A percentile compares a stretch with the other conserved stretches of the same genome.
Evolutionary conservation across 202 grass and related monocot genomes (phyloP).

Genomic region (Hordeum pubiflorum): DNA sequence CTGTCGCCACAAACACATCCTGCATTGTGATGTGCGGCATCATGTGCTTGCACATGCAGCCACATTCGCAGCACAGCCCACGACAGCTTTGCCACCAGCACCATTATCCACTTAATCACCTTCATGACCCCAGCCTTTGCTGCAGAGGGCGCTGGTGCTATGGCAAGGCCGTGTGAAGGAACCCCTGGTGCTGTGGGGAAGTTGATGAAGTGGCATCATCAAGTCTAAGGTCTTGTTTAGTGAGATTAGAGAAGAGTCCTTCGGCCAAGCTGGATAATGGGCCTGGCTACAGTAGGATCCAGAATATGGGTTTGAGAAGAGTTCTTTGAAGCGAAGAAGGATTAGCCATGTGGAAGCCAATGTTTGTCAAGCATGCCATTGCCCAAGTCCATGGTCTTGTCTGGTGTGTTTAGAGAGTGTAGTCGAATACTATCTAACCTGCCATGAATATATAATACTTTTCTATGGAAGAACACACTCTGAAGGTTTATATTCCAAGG

Average conservation of each 20-base stretch:
- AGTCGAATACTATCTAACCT: too few relatives aligned
- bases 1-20: not conserved
- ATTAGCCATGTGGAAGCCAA: too few relatives aligned
- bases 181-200: not conserved
- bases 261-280: too few relatives aligned
- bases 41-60: not conserved
- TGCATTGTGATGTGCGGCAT: not conserved
- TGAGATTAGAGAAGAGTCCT: not conserved
- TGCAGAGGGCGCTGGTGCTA: not conserved
- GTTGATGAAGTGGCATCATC: not conserved
- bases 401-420: too few relatives aligned
- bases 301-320: too few relatives aligned
- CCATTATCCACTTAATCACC: not conserved
- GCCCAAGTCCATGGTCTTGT: too few relatives aligned
- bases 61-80: not conserved
- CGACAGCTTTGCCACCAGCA: not conserved
- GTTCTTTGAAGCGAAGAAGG: too few relatives aligned
- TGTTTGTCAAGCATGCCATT: too few relatives aligned
- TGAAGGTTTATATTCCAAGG: too few relatives aligned
- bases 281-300: too few relatives aligned
- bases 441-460: too few relatives aligned
- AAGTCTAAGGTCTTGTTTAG: not conserved
- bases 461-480: too few relatives aligned
- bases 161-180: not conserved
- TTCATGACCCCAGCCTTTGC: not conserved